A percentile compares a stretch with the other conserved stretches of the same genome.
Conservation (phyloP, 1,139 yeast genomes). For the Hemisphaericaspora xylofermentans region DNA sequence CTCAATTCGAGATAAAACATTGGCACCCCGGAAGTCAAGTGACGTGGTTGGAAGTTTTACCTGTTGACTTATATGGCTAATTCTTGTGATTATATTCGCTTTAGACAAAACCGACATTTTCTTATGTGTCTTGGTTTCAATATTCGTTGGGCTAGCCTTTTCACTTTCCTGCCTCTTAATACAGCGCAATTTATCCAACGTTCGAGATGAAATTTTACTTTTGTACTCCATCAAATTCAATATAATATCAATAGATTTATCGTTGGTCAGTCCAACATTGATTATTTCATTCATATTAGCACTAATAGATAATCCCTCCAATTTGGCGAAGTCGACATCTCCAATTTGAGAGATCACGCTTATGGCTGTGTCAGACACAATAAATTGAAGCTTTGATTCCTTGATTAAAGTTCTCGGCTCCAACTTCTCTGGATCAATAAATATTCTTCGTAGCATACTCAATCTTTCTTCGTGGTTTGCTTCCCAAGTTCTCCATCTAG, state of each 20-base stretch:
- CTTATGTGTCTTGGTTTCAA: background rate
- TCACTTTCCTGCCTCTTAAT: background rate
- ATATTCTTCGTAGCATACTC: constrained; percentile 49
- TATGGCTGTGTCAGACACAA: constrained; percentile 7
- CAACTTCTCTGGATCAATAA: constrained; percentile 16
- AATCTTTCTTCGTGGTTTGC: constrained; percentile 48
- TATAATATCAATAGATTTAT: constrained; percentile 15
- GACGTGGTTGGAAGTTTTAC: constrained; percentile 13
- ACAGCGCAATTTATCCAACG: constrained; percentile 13
- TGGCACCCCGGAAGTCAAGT: constrained; percentile 8
- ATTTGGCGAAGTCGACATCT: constrained; percentile 17
- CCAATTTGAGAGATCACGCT: constrained; percentile 5
- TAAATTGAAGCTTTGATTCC: constrained; percentile 7
- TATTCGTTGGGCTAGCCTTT: background rate
- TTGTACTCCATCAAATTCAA: constrained; percentile 24
- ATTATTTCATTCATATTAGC: constrained; percentile 3
- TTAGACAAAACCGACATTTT: constrained; percentile 1
- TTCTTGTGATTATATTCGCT: constrained; percentile 6
- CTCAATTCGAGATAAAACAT: constrained; percentile 7
- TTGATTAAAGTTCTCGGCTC: background rate
- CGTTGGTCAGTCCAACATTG: constrained; percentile 10
- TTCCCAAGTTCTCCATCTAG: constrained; percentile 94
- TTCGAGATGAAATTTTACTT: constrained; percentile 23
- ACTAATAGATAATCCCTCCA: constrained; percentile 15
- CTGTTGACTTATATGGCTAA: constrained; percentile 13